Conservation (phyloP, 2,329 filamentous ascomycete species). For the Alternaria atra region DNA sequence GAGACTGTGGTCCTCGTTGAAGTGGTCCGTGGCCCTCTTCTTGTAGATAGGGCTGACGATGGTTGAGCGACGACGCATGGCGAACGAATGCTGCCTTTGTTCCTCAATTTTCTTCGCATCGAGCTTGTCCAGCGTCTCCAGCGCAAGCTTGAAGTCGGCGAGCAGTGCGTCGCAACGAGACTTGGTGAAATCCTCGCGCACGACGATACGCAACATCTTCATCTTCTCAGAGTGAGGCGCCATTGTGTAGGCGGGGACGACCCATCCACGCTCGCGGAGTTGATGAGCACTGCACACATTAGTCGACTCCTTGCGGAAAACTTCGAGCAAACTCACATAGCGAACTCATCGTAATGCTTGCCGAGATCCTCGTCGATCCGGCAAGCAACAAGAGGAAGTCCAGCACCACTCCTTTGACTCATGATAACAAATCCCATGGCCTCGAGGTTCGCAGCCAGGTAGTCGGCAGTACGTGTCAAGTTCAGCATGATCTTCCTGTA, state of each 20-base stretch:
- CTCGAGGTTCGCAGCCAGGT: slow-evolving; percentile 77
- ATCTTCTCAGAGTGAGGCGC: slow-evolving; percentile 83
- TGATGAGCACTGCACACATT: slow-evolving; percentile 70
- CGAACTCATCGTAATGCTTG: slow-evolving; percentile 65
- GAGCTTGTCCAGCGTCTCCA: slow-evolving; percentile 75
- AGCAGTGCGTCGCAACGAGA: slow-evolving; percentile 82
- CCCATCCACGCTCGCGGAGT: slow-evolving; percentile 87
- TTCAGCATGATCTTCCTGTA: slow-evolving; percentile 95
- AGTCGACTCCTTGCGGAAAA: slow-evolving; percentile 3
- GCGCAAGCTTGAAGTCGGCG: slow-evolving; percentile 78
- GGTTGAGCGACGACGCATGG: slow-evolving; percentile 40
- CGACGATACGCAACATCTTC: slow-evolving; percentile 92
- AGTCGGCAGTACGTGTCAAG: slow-evolving; percentile 87
- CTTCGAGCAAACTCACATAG: slow-evolving; percentile 54
- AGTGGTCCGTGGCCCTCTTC: slow-evolving; percentile 55
- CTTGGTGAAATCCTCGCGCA: slow-evolving; percentile 90
- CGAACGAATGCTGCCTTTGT: slow-evolving; percentile 63
- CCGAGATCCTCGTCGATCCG: slow-evolving; percentile 69
- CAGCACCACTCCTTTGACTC: slow-evolving; percentile 78
- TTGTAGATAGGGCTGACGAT: slow-evolving; percentile 39
- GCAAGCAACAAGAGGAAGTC: slow-evolving; percentile 90
- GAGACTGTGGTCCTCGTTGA: slow-evolving; percentile 87
- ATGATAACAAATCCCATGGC: slow-evolving; percentile 86
- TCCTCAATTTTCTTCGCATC: slow-evolving; percentile 75
- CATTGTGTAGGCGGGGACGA: slow-evolving; percentile 97